Base-by-base conservation (phyloP, 2,329 filamentous ascomycete genomes). In the Pestalotiopsis sp. region DNA sequence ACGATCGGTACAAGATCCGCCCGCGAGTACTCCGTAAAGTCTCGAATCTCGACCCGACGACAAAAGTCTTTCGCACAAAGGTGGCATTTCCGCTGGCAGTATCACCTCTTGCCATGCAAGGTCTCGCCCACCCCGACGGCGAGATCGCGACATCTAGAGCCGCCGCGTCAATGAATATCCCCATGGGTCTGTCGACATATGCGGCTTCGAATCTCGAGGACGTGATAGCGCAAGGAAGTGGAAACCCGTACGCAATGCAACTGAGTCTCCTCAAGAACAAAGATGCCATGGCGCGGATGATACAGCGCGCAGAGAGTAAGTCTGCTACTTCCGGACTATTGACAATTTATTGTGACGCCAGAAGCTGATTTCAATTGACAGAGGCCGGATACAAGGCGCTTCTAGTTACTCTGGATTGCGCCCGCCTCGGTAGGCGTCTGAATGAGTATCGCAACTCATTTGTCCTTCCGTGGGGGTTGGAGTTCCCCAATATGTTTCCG, bases 401-500 rank as follows among this genome's bases (percentile, higher is more conserved):
- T 3, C 81, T 89, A 44, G 73, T 89, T 1, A 85, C 86, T 0
- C 85, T 87, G 1, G 87, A 89, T 70, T 81, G 81, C 0, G 86
- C 87, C 0, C 81, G 86, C 0, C 77, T 88, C 0, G 87, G 86
- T 0, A 80, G 82, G 24, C 79, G 86, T 0, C 77, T 86, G 39
- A 85, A 86, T 58, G 86, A 89, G 71, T 82, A 82, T 70, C 81
- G 85, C 3, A 87, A 87, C 69, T 79, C 83, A 55, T 88, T 87
- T 73, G 71, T 73, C 1, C 76, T 85, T 10, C 85, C 85, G 0
- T 75, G 79, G 13, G 78, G 79, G 56, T 77, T 84, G 69, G 73
- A 72, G 10, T 83, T 77, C 70, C 82, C 82, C 3, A 85, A 85
- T 68, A 79, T 83, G 14, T 72, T 80, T 13, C 73, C 59, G 0